These are phyloP conservation scores for Clarireedia sp. DNA, from an alignment of 2,329 filamentous ascomycete species.

Conservation along the genomic window DNA sequence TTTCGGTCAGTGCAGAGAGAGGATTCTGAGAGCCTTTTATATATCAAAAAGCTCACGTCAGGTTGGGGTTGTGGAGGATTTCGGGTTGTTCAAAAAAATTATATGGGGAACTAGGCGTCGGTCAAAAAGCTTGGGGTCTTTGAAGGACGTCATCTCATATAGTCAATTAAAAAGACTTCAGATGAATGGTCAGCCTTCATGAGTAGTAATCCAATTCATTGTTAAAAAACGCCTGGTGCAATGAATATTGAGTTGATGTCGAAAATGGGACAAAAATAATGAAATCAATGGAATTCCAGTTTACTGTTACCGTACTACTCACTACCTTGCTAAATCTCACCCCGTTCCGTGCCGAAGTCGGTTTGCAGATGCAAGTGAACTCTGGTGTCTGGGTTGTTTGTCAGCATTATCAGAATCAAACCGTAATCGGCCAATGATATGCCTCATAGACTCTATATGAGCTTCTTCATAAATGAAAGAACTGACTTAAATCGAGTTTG, in stretches of 20 bases:
- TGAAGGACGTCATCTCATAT: slow-evolving; percentile 4
- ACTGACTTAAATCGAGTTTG: no score
- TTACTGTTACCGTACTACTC: no score
- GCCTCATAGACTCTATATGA: no score
- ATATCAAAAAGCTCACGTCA: slow-evolving; percentile 1
- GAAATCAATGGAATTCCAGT: no score
- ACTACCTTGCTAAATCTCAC: neutral
- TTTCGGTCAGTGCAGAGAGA: slow-evolving; percentile 8
- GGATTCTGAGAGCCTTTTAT: neutral
- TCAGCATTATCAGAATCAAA: slow-evolving; percentile 4
- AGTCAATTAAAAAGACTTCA: neutral
- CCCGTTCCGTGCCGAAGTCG: slow-evolving; percentile 25
- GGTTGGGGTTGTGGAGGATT: neutral
- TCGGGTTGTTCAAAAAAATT: neutral
- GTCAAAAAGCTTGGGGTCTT: slow-evolving; percentile 1
- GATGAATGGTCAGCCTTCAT: neutral
- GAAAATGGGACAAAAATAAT: no score
- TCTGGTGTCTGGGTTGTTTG: neutral
- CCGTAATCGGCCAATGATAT: no score
- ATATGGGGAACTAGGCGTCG: neutral
- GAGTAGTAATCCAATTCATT: neutral
- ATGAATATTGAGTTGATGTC: no score
- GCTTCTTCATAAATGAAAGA: no score
- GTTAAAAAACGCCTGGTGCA: neutral
- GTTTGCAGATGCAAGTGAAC: neutral